Evolutionary conservation across 148 eudicot species (phyloP).

Genomic region (Cornus florida): DNA sequence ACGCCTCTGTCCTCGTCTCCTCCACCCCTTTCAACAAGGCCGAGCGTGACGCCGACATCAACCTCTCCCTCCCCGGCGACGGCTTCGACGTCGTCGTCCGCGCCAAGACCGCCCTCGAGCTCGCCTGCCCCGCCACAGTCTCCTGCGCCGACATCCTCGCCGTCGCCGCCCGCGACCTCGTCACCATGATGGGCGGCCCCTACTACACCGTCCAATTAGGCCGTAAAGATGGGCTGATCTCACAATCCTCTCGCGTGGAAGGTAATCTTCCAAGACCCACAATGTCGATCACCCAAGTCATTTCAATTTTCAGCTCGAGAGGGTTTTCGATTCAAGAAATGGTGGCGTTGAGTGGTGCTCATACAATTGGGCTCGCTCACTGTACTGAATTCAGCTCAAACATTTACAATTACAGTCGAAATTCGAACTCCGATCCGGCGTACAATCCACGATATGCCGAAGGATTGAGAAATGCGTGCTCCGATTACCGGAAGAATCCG

Average conservation of each 20-base stretch:
- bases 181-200: slow-evolving; percentile 42
- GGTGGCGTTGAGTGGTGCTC: slow-evolving; percentile 53
- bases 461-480: slow-evolving; percentile 35
- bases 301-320: slow-evolving; percentile 31
- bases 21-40: slow-evolving; percentile 45
- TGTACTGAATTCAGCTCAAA: slow-evolving; percentile 38
- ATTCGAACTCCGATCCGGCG: slow-evolving; percentile 24
- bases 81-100: slow-evolving; percentile 46
- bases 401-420: slow-evolving; percentile 38
- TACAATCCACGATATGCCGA: slow-evolving; percentile 38
- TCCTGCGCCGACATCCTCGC: slow-evolving; percentile 53
- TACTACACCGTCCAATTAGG: slow-evolving; percentile 29
- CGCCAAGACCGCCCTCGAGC: slow-evolving; percentile 48
- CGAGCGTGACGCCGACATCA: slow-evolving; percentile 49
- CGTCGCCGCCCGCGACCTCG: slow-evolving; percentile 35
- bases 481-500: slow-evolving; percentile 33
- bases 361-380: slow-evolving; percentile 50
- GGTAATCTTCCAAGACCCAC: slow-evolving; percentile 38
- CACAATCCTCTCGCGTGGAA: slow-evolving; percentile 22
- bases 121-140: slow-evolving; percentile 44
- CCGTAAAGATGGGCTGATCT: slow-evolving; percentile 27
- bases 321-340: slow-evolving; percentile 44
- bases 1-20: slow-evolving; percentile 49
- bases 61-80: slow-evolving; percentile 55
- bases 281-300: slow-evolving; percentile 33